These are phyloP conservation scores for Globisporangium abappressorium DNA, from an alignment of 352 stramenopile genomes.

Conservation along the genomic window DNA sequence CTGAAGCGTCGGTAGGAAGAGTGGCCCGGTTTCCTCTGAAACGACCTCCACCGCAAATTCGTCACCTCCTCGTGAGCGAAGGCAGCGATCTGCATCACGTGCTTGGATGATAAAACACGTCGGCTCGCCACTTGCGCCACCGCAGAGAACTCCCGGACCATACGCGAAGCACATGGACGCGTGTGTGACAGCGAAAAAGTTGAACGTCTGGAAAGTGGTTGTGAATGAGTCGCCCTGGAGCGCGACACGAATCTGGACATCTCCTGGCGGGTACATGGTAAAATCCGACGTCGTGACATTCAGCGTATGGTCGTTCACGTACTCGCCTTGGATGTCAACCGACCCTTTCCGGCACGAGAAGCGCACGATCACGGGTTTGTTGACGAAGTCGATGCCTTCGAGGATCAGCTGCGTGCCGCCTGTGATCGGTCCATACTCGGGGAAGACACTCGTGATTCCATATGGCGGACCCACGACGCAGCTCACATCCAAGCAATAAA, in stretches of 20 bases:
- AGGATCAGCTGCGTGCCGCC: slow-evolving; percentile 86
- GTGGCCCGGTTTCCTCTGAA: slow-evolving; percentile 38
- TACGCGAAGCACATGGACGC: slow-evolving; percentile 90
- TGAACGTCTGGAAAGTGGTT: slow-evolving; percentile 91
- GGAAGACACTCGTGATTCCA: slow-evolving; percentile 89
- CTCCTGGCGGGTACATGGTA: slow-evolving; percentile 79
- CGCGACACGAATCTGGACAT: slow-evolving; percentile 88
- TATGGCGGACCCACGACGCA: slow-evolving; percentile 96
- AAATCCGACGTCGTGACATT: slow-evolving; percentile 90
- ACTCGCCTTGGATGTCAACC: slow-evolving; percentile 86
- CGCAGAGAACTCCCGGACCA: slow-evolving; percentile 88
- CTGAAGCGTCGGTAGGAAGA: slow-evolving; percentile 54
- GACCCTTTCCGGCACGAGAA: slow-evolving; percentile 91
- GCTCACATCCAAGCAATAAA: slow-evolving; percentile 91
- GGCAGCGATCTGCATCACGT: slow-evolving; percentile 66
- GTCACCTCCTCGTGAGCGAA: slow-evolving; percentile 92
- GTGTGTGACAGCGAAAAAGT: slow-evolving; percentile 92
- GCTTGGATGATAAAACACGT: slow-evolving; percentile 86
- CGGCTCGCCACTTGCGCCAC: slow-evolving; percentile 68
- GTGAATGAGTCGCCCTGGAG: slow-evolving; percentile 93
- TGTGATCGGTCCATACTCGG: slow-evolving; percentile 91
- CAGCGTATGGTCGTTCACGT: slow-evolving; percentile 89
- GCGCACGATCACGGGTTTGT: slow-evolving; percentile 73
- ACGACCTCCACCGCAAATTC: slow-evolving; percentile 85
- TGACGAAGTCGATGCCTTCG: slow-evolving; percentile 92